Conservation (phyloP, 441 rosid genomes). For the Pelargonium fulgidum region DNA sequence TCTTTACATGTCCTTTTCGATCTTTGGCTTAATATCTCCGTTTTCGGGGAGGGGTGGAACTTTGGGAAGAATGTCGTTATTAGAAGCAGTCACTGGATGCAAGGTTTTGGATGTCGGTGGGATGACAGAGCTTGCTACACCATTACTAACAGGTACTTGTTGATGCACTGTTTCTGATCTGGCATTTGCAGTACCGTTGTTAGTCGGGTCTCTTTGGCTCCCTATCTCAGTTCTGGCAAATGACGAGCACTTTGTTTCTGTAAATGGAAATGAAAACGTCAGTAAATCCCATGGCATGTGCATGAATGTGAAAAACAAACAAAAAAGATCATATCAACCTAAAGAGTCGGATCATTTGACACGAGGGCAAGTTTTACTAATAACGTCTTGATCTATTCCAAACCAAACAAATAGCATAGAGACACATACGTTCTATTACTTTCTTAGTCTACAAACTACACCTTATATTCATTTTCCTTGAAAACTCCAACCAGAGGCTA, state of each 20-base stretch:
- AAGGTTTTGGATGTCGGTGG: constrained; percentile 30
- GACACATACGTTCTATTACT: no score
- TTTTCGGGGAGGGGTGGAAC: constrained; percentile 38
- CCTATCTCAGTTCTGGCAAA: constrained; percentile 56
- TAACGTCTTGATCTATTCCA: no score
- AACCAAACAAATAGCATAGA: no score
- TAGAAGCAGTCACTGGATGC: constrained; percentile 25
- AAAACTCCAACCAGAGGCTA: no score
- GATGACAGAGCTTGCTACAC: constrained; percentile 29
- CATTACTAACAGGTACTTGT: constrained; percentile 37
- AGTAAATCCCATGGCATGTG: constrained; percentile 16
- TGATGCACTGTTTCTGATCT: constrained; percentile 42
- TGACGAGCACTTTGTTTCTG: constrained; percentile 61
- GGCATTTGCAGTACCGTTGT: constrained; percentile 32
- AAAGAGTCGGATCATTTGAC: no score
- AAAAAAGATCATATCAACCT: background rate
- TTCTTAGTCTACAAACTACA: no score
- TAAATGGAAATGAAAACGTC: constrained; percentile 15
- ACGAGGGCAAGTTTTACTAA: no score
- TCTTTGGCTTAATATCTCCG: constrained; percentile 38
- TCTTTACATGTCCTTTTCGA: constrained; percentile 26
- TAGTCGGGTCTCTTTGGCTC: constrained; percentile 31
- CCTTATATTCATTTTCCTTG: no score
- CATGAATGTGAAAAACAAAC: constrained; percentile 3
- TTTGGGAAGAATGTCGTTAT: constrained; percentile 26